phyloP scores from a whole-genome alignment of 345 rosid genomes.

The Hibiscus tridactylites region DNA sequence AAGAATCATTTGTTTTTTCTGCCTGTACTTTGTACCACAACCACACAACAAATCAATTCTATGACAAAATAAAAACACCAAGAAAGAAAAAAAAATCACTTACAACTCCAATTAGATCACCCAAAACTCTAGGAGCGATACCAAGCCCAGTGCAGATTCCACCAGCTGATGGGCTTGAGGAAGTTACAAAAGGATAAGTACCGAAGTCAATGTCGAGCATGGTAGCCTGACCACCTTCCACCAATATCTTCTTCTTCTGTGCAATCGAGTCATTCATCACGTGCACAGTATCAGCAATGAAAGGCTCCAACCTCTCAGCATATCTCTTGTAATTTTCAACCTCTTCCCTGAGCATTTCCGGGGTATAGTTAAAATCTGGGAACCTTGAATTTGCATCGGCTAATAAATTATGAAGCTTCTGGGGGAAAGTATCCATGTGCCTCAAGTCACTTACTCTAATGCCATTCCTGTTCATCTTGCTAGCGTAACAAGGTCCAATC shows the following conservation, averaged over 20 bases:
- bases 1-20: neutral
- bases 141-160: constrained; percentile 96
- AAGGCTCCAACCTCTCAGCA: constrained; percentile 91
- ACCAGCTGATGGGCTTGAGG: constrained; percentile 97
- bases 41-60: neutral
- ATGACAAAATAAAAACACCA: neutral
- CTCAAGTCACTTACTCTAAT: constrained; percentile 87
- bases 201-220: constrained; percentile 96
- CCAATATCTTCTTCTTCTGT: constrained; percentile 73
- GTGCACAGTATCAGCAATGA: constrained; percentile 77
- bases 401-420: constrained; percentile 70
- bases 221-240: constrained; percentile 99
- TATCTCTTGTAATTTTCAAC: constrained; percentile 86
- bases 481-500: constrained; percentile 85
- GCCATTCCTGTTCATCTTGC: constrained; percentile 79
- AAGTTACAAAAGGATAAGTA: constrained; percentile 94
- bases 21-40: neutral
- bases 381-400: constrained; percentile 80
- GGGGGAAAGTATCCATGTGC: constrained; percentile 91
- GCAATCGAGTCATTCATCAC: constrained; percentile 68
- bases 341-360: constrained; percentile 72
- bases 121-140: constrained; percentile 81
- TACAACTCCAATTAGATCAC: constrained; percentile 94
- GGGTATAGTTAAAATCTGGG: constrained; percentile 53
- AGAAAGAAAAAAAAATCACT: constrained; percentile 17